phyloP scores from a whole-genome alignment of 1,284 basidiomycete species.

The Apiotrichum akiyoshidainum region DNA sequence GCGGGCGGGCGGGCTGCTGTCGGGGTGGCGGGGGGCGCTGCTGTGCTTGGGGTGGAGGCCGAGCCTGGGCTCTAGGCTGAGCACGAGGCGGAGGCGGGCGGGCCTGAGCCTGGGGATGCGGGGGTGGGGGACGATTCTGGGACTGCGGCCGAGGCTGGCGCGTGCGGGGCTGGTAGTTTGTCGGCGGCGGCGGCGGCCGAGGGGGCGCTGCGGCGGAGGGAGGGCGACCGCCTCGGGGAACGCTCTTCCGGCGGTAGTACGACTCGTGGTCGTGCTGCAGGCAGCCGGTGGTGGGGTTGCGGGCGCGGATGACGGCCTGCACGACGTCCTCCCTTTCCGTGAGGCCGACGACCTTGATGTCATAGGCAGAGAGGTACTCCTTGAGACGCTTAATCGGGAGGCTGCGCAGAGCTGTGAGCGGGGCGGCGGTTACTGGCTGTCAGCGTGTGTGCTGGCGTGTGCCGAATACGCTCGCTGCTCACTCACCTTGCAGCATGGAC shows the following conservation, averaged over 20 bases:
- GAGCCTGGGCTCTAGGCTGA: conserved; percentile 13
- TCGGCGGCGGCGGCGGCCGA: background rate
- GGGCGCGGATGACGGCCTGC: conserved; percentile 40
- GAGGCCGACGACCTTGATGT: conserved; percentile 39
- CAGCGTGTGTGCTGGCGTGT: conserved; percentile 3
- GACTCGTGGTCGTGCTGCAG: conserved; percentile 45
- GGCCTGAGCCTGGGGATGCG: conserved; percentile 18
- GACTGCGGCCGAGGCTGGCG: conserved; percentile 14
- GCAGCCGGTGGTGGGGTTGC: conserved; percentile 42
- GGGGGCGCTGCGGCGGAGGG: background rate
- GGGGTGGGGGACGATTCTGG: conserved; percentile 7
- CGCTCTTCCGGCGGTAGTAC: conserved; percentile 43
- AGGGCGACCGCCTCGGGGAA: conserved; percentile 27
- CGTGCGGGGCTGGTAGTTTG: conserved; percentile 10
- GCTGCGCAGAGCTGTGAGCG: conserved; percentile 34
- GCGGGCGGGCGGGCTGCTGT: conserved; percentile 10
- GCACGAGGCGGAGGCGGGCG: background rate
- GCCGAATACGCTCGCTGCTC: background rate
- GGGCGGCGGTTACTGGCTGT: conserved; percentile 41
- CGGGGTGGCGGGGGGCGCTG: conserved; percentile 6
- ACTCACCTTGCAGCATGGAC: conserved; percentile 48
- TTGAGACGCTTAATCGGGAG: conserved; percentile 49
- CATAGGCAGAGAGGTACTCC: conserved; percentile 47
- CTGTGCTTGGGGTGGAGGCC: conserved; percentile 21
- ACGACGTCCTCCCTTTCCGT: conserved; percentile 49